Conservation (phyloP, 2,329 filamentous ascomycete species). For the Fusarium piperis region DNA sequence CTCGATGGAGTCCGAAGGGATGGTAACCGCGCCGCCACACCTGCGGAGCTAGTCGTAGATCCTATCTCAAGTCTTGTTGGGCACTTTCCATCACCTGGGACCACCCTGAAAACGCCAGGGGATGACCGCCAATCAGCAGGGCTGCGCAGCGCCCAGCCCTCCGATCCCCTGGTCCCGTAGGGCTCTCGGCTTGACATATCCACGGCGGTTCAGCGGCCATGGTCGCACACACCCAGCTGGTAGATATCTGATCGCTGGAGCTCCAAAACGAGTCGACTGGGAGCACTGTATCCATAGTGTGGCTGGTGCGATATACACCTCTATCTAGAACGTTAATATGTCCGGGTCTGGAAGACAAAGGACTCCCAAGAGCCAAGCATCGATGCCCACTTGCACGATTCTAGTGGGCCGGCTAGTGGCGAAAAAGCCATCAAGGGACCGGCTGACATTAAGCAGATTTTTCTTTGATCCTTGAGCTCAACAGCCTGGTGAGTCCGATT, state of each 20-base stretch:
- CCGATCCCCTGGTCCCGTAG: neutral
- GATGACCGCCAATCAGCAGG: constrained; percentile 14
- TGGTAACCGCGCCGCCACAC: constrained; percentile 34
- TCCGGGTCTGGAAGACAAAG: neutral
- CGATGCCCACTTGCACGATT: neutral
- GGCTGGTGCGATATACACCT: neutral
- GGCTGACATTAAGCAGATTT: constrained; percentile 4
- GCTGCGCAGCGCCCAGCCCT: neutral
- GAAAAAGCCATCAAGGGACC: neutral
- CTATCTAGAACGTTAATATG: neutral
- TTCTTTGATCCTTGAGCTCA: neutral
- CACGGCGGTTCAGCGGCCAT: neutral
- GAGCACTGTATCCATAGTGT: neutral
- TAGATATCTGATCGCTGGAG: neutral
- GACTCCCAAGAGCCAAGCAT: neutral
- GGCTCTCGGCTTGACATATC: neutral
- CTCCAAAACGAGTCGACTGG: neutral
- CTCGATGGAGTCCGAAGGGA: constrained; percentile 30
- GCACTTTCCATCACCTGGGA: constrained; percentile 3
- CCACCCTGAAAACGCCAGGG: constrained; percentile 1
- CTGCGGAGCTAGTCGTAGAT: constrained; percentile 32
- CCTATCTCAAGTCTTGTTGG: constrained; percentile 24
- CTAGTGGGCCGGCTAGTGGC: constrained; percentile 15
- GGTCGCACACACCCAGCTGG: neutral
- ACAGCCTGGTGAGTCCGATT: neutral